Evolutionary conservation across 768 basidiomycete species (phyloP).

Genomic region (Kwoniella dejecticola): DNA sequence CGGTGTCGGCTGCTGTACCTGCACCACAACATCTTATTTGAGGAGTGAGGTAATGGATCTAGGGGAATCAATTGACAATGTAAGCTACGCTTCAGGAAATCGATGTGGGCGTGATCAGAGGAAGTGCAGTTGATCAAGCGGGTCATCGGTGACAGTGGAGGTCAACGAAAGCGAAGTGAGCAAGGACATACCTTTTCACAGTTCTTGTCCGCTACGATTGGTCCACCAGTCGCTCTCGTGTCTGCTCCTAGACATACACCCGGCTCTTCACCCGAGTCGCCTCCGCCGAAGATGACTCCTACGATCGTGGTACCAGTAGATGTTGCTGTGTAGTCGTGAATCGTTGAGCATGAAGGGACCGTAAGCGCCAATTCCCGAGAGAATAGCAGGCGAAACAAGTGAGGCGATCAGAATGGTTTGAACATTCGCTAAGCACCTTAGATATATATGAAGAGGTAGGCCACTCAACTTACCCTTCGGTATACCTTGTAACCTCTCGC

Average conservation of each 20-base stretch:
- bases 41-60: slow-evolving; percentile 98
- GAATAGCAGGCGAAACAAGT: no score
- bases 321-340: slow-evolving; percentile 50
- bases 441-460: no score
- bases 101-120: background rate
- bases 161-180: background rate
- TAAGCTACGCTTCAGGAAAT: no score
- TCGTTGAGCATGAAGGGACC: background rate
- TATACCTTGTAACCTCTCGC: slow-evolving; percentile 46
- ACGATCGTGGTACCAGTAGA: slow-evolving; percentile 91
- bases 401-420: no score
- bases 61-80: no score
- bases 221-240: slow-evolving; percentile 90
- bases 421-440: no score
- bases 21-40: slow-evolving; percentile 97
- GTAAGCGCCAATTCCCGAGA: no score
- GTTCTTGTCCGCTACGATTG: slow-evolving; percentile 97
- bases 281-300: slow-evolving; percentile 73
- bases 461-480: slow-evolving; percentile 54
- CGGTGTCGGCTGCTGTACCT: slow-evolving; percentile 97
- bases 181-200: slow-evolving; percentile 84
- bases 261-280: slow-evolving; percentile 62
- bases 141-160: no score
- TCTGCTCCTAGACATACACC: slow-evolving; percentile 95
- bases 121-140: no score